A percentile compares a stretch with the other conserved stretches of the same genome.
Evolutionary conservation across 352 stramenopile species (phyloP).

Genomic region (Globisporangium cylindrosporum): DNA sequence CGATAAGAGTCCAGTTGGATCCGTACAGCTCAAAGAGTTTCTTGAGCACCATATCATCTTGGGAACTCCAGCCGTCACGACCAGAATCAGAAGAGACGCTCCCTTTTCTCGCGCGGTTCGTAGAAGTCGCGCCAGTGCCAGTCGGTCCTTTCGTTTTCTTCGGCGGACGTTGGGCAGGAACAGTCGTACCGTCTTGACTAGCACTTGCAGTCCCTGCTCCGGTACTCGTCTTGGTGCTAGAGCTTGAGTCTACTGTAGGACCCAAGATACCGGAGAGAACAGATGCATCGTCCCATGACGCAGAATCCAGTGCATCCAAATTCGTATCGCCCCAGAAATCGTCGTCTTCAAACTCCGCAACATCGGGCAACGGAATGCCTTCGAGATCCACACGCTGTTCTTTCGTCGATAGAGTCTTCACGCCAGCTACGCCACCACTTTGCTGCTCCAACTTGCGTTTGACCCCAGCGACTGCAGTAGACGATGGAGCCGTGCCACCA

Average conservation of each 20-base stretch:
- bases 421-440: slow-evolving; percentile 3
- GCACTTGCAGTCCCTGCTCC: slow-evolving; percentile 16
- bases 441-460: slow-evolving; percentile 76
- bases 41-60: slow-evolving; percentile 78
- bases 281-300: slow-evolving; percentile 75
- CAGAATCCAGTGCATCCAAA: slow-evolving; percentile 78
- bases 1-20: slow-evolving; percentile 85
- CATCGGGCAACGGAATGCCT: slow-evolving; percentile 67
- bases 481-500: slow-evolving; percentile 8
- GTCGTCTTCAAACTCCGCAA: slow-evolving; percentile 77
- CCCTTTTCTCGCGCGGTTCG: slow-evolving; percentile 42
- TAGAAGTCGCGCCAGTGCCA: slow-evolving; percentile 21
- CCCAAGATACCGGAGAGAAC: slow-evolving; percentile 69
- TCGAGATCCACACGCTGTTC: slow-evolving; percentile 76
- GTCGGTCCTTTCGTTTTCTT: slow-evolving; percentile 64
- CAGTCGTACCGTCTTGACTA: slow-evolving; percentile 20
- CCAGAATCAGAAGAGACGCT: slow-evolving; percentile 56
- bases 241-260: slow-evolving; percentile 27
- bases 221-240: slow-evolving; percentile 18
- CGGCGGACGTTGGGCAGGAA: slow-evolving; percentile 18
- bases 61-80: slow-evolving; percentile 59
- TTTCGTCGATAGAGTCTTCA: slow-evolving; percentile 35
- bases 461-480: slow-evolving; percentile 22
- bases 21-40: slow-evolving; percentile 86
- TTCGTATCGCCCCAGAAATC: slow-evolving; percentile 88